Percentiles rank a stretch among this genome's conserved stretches.
Evolutionary conservation across 306 rosid species (phyloP).

Genomic region (Ceratonia siliqua): DNA sequence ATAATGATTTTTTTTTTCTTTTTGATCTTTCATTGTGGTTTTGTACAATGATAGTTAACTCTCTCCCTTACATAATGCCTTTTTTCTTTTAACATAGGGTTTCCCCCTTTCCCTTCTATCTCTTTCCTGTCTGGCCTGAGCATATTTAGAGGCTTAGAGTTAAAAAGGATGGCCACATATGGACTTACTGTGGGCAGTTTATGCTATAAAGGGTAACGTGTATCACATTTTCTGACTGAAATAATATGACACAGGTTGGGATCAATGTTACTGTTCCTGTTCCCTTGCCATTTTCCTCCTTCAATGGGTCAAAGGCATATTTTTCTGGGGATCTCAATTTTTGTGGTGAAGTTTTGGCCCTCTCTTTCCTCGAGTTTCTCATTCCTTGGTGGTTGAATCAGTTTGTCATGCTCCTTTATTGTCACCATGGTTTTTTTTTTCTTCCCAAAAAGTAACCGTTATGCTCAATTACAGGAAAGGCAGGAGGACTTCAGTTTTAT

Average conservation of each 20-base stretch:
- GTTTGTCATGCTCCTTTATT: conserved; percentile 2
- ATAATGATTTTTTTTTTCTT: background rate
- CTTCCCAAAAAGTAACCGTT: background rate
- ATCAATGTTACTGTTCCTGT: conserved; percentile 61
- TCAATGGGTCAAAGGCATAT: conserved; percentile 47
- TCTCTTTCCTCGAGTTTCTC: conserved; percentile 6
- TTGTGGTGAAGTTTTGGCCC: conserved; percentile 36
- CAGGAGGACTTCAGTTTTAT: conserved; percentile 65
- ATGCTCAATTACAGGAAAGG: conserved; percentile 50
- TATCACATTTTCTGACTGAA: conserved; percentile 2
- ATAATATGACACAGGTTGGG: conserved; percentile 56
- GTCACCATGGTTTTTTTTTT: background rate
- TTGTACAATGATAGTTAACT: too few species aligned
- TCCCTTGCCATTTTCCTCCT: conserved; percentile 56
- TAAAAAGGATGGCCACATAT: conserved; percentile 13
- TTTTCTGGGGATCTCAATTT: conserved; percentile 47
- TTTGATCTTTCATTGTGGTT: too few species aligned
- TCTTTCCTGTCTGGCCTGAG: background rate
- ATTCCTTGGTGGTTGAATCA: background rate
- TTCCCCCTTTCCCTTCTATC: background rate
- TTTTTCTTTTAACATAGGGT: background rate
- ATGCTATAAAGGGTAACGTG: background rate
- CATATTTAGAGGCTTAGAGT: background rate
- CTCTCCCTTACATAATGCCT: background rate
- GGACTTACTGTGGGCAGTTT: background rate